A percentile compares a stretch with the other conserved stretches of the same genome.
Conservation (phyloP, 1,139 yeast genomes). For the Saccharomyces uvarum region DNA sequence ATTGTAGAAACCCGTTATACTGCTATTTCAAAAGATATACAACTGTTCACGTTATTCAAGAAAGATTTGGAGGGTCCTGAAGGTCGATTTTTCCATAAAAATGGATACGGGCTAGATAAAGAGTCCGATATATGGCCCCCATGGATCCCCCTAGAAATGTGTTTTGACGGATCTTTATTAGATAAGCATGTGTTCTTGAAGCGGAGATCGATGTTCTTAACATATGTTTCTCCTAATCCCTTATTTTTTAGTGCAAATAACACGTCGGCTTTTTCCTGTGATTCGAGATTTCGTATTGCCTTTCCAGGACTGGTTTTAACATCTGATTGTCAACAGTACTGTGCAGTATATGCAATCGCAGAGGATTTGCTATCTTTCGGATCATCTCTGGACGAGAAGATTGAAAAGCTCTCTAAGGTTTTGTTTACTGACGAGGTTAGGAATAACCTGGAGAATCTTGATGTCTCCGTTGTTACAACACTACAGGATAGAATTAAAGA, state of each 20-base stretch:
- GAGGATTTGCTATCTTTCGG: constrained; percentile 59
- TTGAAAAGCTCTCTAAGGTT: constrained; percentile 56
- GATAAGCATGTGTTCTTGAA: constrained; percentile 53
- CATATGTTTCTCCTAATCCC: constrained; percentile 57
- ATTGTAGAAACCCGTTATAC: constrained; percentile 67
- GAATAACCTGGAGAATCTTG: constrained; percentile 33
- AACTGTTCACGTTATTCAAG: constrained; percentile 55
- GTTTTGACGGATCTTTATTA: constrained; percentile 56
- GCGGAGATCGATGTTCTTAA: constrained; percentile 53
- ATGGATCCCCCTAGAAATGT: constrained; percentile 65
- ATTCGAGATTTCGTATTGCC: constrained; percentile 39
- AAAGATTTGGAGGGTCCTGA: constrained; percentile 36
- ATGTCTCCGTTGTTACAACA: constrained; percentile 24
- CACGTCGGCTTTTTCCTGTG: constrained; percentile 17
- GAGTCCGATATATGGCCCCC: constrained; percentile 59
- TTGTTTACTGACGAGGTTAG: constrained; percentile 31
- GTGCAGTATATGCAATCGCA: constrained; percentile 54
- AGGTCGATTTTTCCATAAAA: constrained; percentile 35
- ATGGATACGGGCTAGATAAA: constrained; percentile 35
- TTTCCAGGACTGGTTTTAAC: constrained; percentile 62
- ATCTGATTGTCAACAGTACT: constrained; percentile 69
- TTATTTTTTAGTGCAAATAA: constrained; percentile 39
- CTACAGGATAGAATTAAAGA: constrained; percentile 27
- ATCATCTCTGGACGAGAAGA: constrained; percentile 48
- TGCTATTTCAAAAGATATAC: constrained; percentile 58